phyloP scores from a whole-genome alignment of 441 rosid genomes.

The Pelargonium myrrhifolium region DNA sequence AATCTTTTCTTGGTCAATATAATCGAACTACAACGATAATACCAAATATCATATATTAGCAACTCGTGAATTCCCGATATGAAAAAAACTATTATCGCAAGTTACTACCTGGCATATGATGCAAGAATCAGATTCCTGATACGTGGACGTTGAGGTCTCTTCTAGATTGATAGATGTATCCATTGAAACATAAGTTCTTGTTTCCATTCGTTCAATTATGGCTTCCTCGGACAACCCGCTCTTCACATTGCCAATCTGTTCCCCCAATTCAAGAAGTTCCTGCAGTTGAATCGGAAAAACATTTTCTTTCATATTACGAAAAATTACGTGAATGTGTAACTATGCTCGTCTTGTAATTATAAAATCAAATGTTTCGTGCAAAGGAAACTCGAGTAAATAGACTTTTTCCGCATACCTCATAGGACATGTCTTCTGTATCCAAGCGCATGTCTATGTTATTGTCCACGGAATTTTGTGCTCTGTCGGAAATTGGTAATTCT shows the following conservation, averaged over 20 bases:
- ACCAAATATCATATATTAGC: slow-evolving; percentile 7
- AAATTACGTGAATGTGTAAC: no score
- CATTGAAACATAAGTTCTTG: slow-evolving; percentile 29
- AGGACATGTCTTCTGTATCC: slow-evolving; percentile 89
- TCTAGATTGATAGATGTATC: slow-evolving; percentile 39
- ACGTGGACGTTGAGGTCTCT: slow-evolving; percentile 41
- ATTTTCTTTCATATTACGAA: not conserved
- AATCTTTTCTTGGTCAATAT: slow-evolving; percentile 41
- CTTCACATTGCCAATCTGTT: slow-evolving; percentile 67
- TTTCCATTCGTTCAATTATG: slow-evolving; percentile 38
- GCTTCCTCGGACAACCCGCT: slow-evolving; percentile 73
- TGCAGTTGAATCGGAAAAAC: slow-evolving; percentile 24
- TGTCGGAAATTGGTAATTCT: slow-evolving; percentile 42
- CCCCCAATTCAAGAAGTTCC: slow-evolving; percentile 89
- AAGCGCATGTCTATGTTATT: slow-evolving; percentile 85
- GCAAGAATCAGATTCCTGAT: slow-evolving; percentile 60
- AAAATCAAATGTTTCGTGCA: not conserved
- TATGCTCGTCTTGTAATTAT: no score
- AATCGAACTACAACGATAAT: slow-evolving; percentile 44
- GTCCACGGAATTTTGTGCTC: slow-evolving; percentile 43
- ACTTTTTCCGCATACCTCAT: slow-evolving; percentile 48
- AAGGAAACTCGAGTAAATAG: not conserved
- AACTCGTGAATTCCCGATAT: not conserved
- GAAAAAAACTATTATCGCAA: not conserved
- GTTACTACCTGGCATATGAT: slow-evolving; percentile 72